Evolutionary conservation across 306 rosid species (phyloP), one percentile per base, ranked within the genome.

Genomic region (Lathyrus aphaca): DNA sequence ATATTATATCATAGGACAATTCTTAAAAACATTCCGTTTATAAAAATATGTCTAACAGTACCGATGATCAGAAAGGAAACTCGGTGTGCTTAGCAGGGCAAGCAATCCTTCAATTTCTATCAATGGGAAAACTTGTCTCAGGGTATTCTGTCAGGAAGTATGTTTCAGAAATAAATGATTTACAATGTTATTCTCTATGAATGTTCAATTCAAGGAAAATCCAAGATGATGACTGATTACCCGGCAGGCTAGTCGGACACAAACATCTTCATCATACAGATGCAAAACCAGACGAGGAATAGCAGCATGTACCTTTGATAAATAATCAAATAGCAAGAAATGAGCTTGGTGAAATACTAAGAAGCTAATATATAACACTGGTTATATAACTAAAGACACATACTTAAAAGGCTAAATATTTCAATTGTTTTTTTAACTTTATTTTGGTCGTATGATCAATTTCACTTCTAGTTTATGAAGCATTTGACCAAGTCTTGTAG

Each of bases 191-290:
- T 59, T 70, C 79, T 61, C 42, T 21, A 67, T 16, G 56, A 59
- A 55, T 63, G 27, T 38, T 46, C 68, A 18, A n/a, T 32, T 48
- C 55, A 58, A 46, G 72, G 72, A 69, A 63, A 80, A 46, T 60
- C 12, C 79, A 79, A 54, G 78, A 75, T 46, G 38, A 27, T 63
- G 57, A 69, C 37, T 25, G 65, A 82, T 76, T 90, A 93, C 98
- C 98, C 98, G 97, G 82, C 98, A 93, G 69, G 98, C 97, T 45
- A 84, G 80, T 62, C 96, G 85, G 23, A 93, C 96, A 42, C 84
- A 75, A 72, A 73, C 11, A 63, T 93, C 94, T 30, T 88, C 96
- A 61, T 93, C 98, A 73, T 88, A 86, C 55, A 88, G 81, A 78
- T 93, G 98, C 85, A 93, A 83, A 78, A 93, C 84, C 72, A 93